Conservation (phyloP, 768 basidiomycete genomes). For the Trametes villosa region DNA sequence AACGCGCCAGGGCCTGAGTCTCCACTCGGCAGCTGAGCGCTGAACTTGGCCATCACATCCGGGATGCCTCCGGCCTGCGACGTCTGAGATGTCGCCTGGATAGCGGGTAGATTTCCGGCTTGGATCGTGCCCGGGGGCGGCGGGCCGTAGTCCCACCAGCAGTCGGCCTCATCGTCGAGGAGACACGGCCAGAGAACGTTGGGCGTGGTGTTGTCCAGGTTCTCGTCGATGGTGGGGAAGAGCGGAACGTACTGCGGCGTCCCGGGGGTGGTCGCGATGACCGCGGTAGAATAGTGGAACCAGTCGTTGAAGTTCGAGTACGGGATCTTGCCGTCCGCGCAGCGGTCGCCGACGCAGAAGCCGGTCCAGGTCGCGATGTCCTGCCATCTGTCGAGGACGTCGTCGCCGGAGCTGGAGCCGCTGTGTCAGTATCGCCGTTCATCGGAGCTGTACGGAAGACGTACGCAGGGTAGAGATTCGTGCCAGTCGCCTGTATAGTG, state of each 20-base stretch:
- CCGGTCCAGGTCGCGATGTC: slow-evolving; percentile 11
- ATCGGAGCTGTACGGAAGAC: background rate
- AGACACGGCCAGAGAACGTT: slow-evolving; percentile 8
- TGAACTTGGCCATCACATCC: too few relatives aligned
- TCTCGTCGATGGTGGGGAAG: background rate
- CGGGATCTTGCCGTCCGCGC: slow-evolving; percentile 2
- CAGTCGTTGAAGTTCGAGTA: slow-evolving; percentile 15
- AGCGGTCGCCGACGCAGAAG: background rate
- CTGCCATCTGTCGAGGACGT: slow-evolving; percentile 2
- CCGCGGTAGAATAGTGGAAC: slow-evolving; percentile 11
- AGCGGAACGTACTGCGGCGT: slow-evolving; percentile 6
- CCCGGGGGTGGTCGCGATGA: background rate
- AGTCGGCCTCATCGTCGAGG: slow-evolving; percentile 1
- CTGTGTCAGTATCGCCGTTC: too few relatives aligned
- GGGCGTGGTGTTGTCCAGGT: slow-evolving; percentile 4
- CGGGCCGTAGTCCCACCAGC: slow-evolving; percentile 13
- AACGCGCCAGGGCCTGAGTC: too few relatives aligned
- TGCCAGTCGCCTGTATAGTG: background rate
- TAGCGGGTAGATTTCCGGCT: too few relatives aligned
- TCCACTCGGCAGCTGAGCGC: too few relatives aligned
- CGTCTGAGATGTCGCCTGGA: too few relatives aligned
- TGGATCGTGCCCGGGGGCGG: background rate
- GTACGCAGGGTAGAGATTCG: slow-evolving; percentile 2
- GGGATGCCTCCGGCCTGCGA: too few relatives aligned
- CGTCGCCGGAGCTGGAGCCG: slow-evolving; percentile 6